Evolutionary conservation across 148 eudicot genomes (phyloP).

Genomic region (Chenopodium quinoa): DNA sequence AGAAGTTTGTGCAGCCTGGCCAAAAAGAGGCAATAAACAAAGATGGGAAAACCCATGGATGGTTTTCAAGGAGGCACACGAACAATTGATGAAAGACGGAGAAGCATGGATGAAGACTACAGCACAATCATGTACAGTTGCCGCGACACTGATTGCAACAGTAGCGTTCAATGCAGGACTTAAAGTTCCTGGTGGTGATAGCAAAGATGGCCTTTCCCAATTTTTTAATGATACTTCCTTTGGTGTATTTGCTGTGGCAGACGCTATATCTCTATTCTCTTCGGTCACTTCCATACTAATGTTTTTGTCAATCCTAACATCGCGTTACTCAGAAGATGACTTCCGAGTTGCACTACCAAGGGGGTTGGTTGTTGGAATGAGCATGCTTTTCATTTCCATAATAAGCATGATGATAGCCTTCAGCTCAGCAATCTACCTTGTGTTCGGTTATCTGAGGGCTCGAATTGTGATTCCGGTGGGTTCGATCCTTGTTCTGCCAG

Average conservation of each 20-base stretch:
- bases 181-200: constrained; percentile 27
- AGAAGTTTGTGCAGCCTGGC: constrained; percentile 22
- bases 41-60: constrained; percentile 29
- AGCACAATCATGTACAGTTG: constrained; percentile 27
- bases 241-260: constrained; percentile 16
- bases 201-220: not conserved
- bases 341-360: constrained; percentile 11
- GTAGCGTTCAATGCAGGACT: constrained; percentile 24
- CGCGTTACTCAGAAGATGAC: constrained; percentile 19
- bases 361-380: constrained; percentile 13
- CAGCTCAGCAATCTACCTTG: constrained; percentile 15
- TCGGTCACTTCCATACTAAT: constrained; percentile 19
- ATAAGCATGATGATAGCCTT: constrained; percentile 18
- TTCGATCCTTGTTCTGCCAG: not conserved
- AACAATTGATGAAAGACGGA: constrained; percentile 25
- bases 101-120: constrained; percentile 33
- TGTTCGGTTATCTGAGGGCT: constrained; percentile 5
- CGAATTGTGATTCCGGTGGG: not conserved
- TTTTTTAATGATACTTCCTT: not conserved
- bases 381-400: constrained; percentile 25
- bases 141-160: constrained; percentile 26
- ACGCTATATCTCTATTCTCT: constrained; percentile 22
- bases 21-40: constrained; percentile 26
- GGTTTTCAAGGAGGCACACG: constrained; percentile 24
- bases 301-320: constrained; percentile 29